Evolutionary conservation across 805 yeast species (phyloP).

Genomic region (Starmerella riodocensis): DNA sequence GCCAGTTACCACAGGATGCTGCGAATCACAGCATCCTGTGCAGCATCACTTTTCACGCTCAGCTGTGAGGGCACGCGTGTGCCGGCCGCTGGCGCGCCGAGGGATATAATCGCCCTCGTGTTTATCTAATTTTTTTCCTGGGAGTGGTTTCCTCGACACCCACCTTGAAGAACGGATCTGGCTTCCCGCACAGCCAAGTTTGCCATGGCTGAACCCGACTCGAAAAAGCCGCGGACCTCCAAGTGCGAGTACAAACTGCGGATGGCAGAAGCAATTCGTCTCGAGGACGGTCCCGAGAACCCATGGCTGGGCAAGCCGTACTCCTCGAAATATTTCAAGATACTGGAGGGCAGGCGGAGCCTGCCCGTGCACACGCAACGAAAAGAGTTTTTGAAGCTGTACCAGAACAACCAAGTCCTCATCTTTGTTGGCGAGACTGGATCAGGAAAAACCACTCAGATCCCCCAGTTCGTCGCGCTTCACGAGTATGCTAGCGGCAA

Average conservation of each 20-base stretch:
- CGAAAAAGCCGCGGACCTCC: slow-evolving; percentile 9
- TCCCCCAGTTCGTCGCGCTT: slow-evolving; percentile 85
- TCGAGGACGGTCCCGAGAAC: slow-evolving; percentile 40
- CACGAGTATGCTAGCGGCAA: slow-evolving; percentile 82
- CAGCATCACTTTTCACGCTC: too few relatives aligned
- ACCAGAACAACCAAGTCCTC: slow-evolving; percentile 83
- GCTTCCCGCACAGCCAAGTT: neutral
- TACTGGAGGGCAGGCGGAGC: slow-evolving; percentile 64
- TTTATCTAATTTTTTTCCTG: too few relatives aligned
- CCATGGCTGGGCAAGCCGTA: slow-evolving; percentile 67
- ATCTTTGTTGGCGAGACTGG: slow-evolving; percentile 99
- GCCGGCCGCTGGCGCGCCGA: too few relatives aligned
- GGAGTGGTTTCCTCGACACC: too few relatives aligned
- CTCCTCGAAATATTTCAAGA: slow-evolving; percentile 57
- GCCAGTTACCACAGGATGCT: too few relatives aligned
- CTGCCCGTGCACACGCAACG: slow-evolving; percentile 92
- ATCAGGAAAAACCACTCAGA: slow-evolving; percentile 96
- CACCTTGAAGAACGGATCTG: too few relatives aligned
- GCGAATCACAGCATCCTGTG: too few relatives aligned
- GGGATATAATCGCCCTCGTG: too few relatives aligned
- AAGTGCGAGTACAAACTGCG: slow-evolving; percentile 23
- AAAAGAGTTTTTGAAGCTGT: slow-evolving; percentile 70
- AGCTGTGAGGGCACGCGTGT: too few relatives aligned
- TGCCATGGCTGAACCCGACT: slow-evolving; percentile 8
- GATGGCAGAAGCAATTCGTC: slow-evolving; percentile 26